Base-by-base conservation (phyloP, 2,329 filamentous ascomycete species). In the Helotiales sp. region DNA sequence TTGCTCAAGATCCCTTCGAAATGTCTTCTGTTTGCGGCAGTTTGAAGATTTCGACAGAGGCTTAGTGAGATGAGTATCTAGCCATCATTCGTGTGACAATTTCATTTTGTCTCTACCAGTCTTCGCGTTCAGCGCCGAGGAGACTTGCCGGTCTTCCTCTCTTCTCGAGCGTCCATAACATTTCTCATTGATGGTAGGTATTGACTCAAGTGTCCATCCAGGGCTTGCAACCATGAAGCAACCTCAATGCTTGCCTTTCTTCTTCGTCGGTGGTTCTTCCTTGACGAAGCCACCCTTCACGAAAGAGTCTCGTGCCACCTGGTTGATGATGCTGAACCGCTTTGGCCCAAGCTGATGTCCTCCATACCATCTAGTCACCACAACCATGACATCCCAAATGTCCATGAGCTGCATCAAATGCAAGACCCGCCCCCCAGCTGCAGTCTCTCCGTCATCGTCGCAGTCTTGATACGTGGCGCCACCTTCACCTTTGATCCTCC, bases 381-480 rank as follows among this genome's bases (percentile, higher is more conserved):
- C 88, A 0, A 99, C 91, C 77, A 98, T 88, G 15, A 89, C 88
- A 73, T 96, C 85, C 92, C 93, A 97, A 10, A 96, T 80, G 69
- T 93, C 90, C 90, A 97, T 97, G 60, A 96, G 76, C 77, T 97
- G 92, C 86, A 99, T 88, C 29, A 99, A 77, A 75, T 96, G 91
- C 59, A 98, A 75, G 69, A 99, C 74, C 40, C 95, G 81, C 0
- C 89, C 87, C 0, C 95, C 95, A 0, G 95, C 95, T 5, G 95
- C 95, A 25, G 90, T 90, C 79, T 99, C 95, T 2, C 95, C 95
- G 72, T 99, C 95, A 68, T 99, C 95, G 68, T 99, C 90, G 70
- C 88, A 97, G 74, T 99, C 95, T 73, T 98, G 93, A 65, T 87
- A 91, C 51, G 80, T 81, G 4, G 78, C 76, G 5, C 77, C 76